phyloP scores from a whole-genome alignment of 2,329 filamentous ascomycete species.

The Colletotrichum nymphaeae region DNA sequence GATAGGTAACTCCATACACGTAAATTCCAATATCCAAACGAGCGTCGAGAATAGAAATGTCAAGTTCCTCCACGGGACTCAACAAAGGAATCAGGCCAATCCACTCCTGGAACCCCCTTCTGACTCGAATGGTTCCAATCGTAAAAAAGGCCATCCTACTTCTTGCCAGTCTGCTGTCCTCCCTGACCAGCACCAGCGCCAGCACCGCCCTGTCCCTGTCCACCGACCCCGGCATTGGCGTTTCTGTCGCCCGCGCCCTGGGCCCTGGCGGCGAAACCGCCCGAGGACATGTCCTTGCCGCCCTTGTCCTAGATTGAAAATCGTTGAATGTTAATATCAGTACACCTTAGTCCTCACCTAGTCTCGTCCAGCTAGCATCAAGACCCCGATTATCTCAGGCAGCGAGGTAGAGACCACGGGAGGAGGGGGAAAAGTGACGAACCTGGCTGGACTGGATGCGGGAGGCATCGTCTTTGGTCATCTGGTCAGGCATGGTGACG shows the following conservation, averaged over 20 bases:
- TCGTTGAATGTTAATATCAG: not conserved
- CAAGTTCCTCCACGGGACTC: too few species aligned
- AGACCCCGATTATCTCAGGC: too few species aligned
- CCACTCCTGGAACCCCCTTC: too few species aligned
- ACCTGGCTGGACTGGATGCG: conserved; percentile 11
- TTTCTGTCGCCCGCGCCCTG: conserved; percentile 16
- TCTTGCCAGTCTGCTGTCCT: not conserved
- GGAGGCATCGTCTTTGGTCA: not conserved
- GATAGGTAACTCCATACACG: too few species aligned
- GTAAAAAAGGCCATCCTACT: too few species aligned
- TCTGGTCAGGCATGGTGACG: conserved; percentile 8
- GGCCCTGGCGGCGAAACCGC: not conserved
- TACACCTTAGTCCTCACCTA: too few species aligned
- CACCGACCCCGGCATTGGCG: not conserved
- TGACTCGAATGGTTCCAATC: too few species aligned
- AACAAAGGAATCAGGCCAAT: too few species aligned
- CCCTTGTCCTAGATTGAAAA: not conserved
- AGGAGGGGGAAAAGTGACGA: not conserved
- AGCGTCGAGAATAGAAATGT: not conserved
- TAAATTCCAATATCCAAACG: not conserved
- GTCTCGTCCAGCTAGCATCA: too few species aligned
- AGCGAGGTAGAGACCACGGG: too few species aligned
- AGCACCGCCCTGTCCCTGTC: not conserved
- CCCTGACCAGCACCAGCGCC: not conserved
- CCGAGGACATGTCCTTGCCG: conserved; percentile 1